phyloP scores from a whole-genome alignment of 2,329 filamentous ascomycete species.

The Trichoderma harzianum region DNA sequence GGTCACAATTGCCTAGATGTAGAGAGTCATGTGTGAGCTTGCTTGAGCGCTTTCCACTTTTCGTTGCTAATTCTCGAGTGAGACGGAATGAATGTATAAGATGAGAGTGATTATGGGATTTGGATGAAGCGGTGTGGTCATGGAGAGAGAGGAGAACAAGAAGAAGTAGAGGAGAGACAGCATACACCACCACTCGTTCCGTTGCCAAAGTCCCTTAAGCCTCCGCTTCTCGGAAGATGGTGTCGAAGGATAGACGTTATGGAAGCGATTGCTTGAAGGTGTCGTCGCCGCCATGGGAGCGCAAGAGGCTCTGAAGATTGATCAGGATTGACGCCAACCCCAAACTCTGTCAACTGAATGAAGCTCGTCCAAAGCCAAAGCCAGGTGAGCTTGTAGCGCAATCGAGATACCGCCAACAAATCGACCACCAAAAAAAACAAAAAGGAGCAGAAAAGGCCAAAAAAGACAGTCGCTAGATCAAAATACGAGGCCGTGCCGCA shows the following conservation, averaged over 20 bases:
- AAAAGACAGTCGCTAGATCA: background rate
- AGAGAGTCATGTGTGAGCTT: background rate
- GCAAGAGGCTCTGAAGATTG: background rate
- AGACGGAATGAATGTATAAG: background rate
- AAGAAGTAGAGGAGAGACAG: background rate
- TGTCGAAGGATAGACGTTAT: slow-evolving; percentile 19
- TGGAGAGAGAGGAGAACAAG: background rate
- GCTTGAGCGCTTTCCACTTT: background rate
- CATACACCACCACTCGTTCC: slow-evolving; percentile 39
- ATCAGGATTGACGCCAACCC: background rate
- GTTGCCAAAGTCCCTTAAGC: slow-evolving; percentile 32
- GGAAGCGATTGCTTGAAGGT: background rate
- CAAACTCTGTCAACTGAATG: background rate
- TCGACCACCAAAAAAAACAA: background rate
- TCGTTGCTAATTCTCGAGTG: background rate
- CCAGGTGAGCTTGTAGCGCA: background rate
- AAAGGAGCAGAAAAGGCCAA: background rate
- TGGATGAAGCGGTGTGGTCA: background rate
- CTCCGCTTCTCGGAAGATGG: slow-evolving; percentile 31
- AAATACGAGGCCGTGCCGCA: background rate
- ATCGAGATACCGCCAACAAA: background rate
- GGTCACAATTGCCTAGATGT: slow-evolving; percentile 42
- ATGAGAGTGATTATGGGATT: background rate
- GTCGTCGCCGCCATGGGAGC: slow-evolving; percentile 12
- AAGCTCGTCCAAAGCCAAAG: background rate